Conservation (phyloP, 768 basidiomycete species). For the Dictyophora rubrovolvata region DNA sequence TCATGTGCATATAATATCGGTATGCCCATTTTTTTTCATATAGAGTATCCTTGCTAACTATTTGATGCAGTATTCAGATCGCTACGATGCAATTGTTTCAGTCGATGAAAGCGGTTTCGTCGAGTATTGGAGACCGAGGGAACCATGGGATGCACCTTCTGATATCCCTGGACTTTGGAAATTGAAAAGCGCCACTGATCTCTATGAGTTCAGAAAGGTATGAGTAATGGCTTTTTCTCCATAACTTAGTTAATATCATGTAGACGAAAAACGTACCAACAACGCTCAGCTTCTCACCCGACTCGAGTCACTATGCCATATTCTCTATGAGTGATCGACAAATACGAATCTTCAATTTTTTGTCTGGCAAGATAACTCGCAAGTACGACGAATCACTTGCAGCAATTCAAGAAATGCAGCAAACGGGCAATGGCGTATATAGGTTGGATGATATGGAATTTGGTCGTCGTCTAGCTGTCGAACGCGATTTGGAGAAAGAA, state of each 20-base stretch:
- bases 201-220: constrained; percentile 98
- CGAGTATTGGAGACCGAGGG: constrained; percentile 90
- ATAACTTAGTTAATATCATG: not conserved
- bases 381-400: constrained; percentile 92
- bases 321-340: constrained; percentile 92
- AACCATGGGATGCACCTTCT: constrained; percentile 80
- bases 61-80: constrained; percentile 69
- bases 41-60: not conserved
- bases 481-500: constrained; percentile 81
- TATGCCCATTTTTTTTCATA: constrained; percentile 28
- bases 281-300: constrained; percentile 84
- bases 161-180: constrained; percentile 75
- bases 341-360: constrained; percentile 87
- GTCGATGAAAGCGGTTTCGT: constrained; percentile 92
- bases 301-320: constrained; percentile 81
- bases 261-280: constrained; percentile 89
- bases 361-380: constrained; percentile 78
- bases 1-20: constrained; percentile 87
- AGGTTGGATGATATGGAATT: constrained; percentile 99
- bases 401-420: constrained; percentile 98
- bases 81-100: constrained; percentile 84
- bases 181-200: constrained; percentile 82
- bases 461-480: constrained; percentile 86
- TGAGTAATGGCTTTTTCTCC: constrained; percentile 1
- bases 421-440: constrained; percentile 87